Conservation (phyloP, 2,329 filamentous ascomycete species). For the Zasmidium citrigriseum region DNA sequence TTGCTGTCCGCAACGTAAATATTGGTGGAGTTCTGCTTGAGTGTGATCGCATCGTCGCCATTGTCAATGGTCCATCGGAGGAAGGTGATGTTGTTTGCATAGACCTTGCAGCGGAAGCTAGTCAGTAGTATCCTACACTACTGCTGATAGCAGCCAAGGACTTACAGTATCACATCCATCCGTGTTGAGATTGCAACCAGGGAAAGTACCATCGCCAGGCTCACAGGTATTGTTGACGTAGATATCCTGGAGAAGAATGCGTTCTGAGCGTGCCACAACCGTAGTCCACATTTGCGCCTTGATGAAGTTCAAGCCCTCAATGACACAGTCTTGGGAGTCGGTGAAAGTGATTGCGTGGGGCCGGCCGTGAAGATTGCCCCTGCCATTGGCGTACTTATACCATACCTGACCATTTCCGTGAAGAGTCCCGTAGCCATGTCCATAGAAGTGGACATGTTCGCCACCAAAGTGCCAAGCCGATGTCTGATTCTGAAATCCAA, state of each 20-base stretch:
- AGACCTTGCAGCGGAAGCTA: conserved; percentile 23
- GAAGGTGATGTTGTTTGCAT: conserved; percentile 53
- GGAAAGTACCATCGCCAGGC: not conserved
- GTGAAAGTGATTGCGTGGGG: conserved; percentile 56
- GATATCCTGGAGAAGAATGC: conserved; percentile 53
- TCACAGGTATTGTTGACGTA: conserved; percentile 57
- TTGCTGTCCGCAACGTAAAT: conserved; percentile 51
- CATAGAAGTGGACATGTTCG: conserved; percentile 51
- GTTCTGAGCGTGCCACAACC: conserved; percentile 52
- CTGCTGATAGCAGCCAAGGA: not conserved
- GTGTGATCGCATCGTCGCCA: conserved; percentile 55
- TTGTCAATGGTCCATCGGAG: conserved; percentile 52
- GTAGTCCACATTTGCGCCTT: conserved; percentile 52
- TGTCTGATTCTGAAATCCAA: conserved; percentile 60
- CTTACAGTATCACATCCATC: not conserved
- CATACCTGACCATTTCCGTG: conserved; percentile 63
- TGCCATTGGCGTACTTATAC: conserved; percentile 46
- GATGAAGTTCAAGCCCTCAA: conserved; percentile 54
- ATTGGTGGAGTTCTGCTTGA: conserved; percentile 51
- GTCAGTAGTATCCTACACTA: no score
- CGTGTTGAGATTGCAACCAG: not conserved
- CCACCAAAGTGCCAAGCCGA: conserved; percentile 59
- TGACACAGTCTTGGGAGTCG: conserved; percentile 49
- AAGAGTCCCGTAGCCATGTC: conserved; percentile 55
- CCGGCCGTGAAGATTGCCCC: conserved; percentile 37